Base-by-base conservation (phyloP, 768 basidiomycete genomes). In the Vishniacozyma victoriae region DNA sequence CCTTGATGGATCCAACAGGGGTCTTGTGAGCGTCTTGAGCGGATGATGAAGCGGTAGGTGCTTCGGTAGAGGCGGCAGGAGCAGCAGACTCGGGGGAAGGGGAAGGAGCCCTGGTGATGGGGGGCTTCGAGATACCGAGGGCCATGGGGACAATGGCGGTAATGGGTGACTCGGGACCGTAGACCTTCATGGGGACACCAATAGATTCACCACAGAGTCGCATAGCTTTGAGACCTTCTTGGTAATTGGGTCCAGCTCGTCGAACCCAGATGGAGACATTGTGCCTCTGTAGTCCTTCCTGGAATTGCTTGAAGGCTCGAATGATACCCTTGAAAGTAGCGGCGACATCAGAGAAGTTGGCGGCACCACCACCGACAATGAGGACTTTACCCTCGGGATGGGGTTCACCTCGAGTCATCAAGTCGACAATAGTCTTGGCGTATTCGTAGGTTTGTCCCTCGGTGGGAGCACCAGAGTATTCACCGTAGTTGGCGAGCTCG, bases 311-410 rank as follows among this genome's bases (percentile, higher is more conserved):
- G 59, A 99, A 79, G 15, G 95, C 92, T 37, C 83, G 86, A 74
- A 99, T 99, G 79, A 97, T 99, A 55, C 93, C 93, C 79, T 97
- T 96, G 86, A 99, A 99, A 52, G 93, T 97, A 9, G 93, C 85
- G 26, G 92, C 95, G 60, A 97, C 92, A 72, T 99, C 96, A 71
- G 91, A 96, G 77, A 99, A 99, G 82, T 99, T 99, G 77, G 95
- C 95, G 29, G 64, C 64, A 95, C 93, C 93, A 75, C 95, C 95
- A 74, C 93, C 95, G 59, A 99, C 95, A 80, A 99, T 95, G 74
- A 97, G 86, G 71, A 97, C 82, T 77, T 99, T 99, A 78, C 95
- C 95, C 42, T 95, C 76, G 11, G 73, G 69, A 60, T 81, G 79
- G 41, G 86, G 83, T 19, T 78, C 75, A 39, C 92, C 91, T 50